Percentiles rank a stretch among this genome's conserved stretches.
These are phyloP conservation scores for Rhexocercosporidium sp. DNA, from an alignment of 2,329 filamentous ascomycete genomes.

Conservation along the genomic window DNA sequence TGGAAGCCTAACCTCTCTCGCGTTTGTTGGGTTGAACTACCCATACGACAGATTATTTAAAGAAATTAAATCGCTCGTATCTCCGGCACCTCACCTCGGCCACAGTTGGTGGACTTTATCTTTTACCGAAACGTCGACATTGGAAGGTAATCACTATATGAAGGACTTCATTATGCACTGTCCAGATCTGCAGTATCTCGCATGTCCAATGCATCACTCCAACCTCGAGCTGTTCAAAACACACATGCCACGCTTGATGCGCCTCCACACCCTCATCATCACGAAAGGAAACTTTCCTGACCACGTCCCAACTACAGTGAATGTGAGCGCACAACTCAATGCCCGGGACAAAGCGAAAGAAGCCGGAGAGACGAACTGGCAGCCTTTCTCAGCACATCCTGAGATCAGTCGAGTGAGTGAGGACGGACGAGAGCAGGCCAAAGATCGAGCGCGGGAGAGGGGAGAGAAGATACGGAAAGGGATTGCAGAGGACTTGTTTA, in stretches of 20 bases:
- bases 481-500: background rate
- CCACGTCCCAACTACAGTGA: background rate
- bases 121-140: background rate
- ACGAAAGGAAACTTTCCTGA: conserved; percentile 3
- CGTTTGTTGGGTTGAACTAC: background rate
- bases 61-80: background rate
- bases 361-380: background rate
- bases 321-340: background rate
- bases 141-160: background rate
- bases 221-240: conserved; percentile 8
- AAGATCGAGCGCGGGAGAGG: background rate
- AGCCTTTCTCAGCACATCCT: conserved; percentile 3
- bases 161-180: background rate
- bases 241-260: background rate
- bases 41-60: background rate
- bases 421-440: background rate
- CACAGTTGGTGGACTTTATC: background rate
- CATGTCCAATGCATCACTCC: background rate
- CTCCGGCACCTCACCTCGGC: background rate
- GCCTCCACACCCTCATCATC: conserved; percentile 8
- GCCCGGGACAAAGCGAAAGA: background rate
- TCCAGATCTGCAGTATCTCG: background rate
- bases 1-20: background rate
- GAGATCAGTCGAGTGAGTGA: conserved; percentile 2
- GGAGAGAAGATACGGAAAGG: conserved; percentile 5